Evolutionary conservation across 208 protist species (phyloP).

Genomic region (Crithidia brevicula): DNA sequence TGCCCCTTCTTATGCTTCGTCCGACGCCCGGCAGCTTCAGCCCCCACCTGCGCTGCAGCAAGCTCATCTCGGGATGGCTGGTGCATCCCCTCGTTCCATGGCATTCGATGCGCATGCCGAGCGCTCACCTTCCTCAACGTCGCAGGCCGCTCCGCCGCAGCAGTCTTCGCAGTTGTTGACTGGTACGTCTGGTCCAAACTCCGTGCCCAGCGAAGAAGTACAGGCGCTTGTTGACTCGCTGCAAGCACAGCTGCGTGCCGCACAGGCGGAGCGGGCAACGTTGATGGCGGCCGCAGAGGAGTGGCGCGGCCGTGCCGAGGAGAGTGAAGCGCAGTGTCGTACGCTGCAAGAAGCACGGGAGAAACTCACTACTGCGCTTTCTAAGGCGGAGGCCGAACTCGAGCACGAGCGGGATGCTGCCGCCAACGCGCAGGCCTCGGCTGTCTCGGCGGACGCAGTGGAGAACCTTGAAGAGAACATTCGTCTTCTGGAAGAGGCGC

Average conservation of each 20-base stretch:
- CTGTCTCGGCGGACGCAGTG: constrained; percentile 14
- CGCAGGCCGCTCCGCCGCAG: background rate
- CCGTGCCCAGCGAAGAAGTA: background rate
- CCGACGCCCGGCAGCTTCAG: background rate
- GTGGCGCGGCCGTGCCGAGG: constrained; percentile 30
- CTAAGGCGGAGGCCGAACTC: constrained; percentile 3
- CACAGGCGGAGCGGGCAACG: constrained; percentile 1
- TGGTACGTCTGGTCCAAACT: background rate
- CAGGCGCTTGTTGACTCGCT: constrained; percentile 1
- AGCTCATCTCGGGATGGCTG: no score
- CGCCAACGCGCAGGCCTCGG: background rate
- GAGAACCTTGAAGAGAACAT: constrained; percentile 50
- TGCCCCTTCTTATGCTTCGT: background rate
- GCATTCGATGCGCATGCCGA: background rate
- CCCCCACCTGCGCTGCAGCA: no score
- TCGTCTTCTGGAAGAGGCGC: constrained; percentile 64
- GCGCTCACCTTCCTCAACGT: no score
- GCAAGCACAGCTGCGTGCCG: constrained; percentile 28
- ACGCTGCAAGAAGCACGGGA: constrained; percentile 12
- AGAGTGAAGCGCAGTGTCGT: constrained; percentile 19
- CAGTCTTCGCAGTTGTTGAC: background rate
- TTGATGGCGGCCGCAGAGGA: constrained; percentile 8
- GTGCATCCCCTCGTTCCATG: background rate
- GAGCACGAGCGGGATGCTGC: background rate
- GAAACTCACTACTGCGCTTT: background rate